These are phyloP conservation scores for Hericium coralloides DNA, from an alignment of 768 basidiomycete genomes.

Conservation along the genomic window DNA sequence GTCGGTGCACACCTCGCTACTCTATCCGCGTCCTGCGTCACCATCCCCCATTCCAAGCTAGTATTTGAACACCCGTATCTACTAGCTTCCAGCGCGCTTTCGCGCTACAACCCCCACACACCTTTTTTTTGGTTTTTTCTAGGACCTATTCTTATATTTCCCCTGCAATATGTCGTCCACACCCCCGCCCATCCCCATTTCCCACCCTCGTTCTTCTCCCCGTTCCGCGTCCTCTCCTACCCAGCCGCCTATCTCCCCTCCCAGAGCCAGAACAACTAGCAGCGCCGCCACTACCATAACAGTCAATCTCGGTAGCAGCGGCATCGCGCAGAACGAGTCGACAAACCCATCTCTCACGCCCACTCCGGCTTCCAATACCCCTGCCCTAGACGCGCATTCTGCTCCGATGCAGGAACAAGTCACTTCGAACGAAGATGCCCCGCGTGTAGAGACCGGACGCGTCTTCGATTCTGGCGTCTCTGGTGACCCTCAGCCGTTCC, in stretches of 20 bases:
- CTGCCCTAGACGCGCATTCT: background rate
- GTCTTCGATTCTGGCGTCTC: constrained; percentile 2
- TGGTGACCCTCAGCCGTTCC: constrained; percentile 3
- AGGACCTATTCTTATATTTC: background rate
- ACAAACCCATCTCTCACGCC: background rate
- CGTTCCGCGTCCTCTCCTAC: constrained; percentile 8
- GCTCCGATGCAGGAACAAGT: too few relatives aligned
- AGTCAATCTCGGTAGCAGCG: constrained; percentile 1
- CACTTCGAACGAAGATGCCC: too few relatives aligned
- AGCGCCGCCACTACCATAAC: constrained; percentile 5
- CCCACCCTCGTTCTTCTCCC: constrained; percentile 15
- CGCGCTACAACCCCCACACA: background rate
- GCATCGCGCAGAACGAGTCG: background rate
- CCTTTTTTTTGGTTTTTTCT: background rate
- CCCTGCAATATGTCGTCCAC: background rate
- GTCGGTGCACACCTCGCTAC: too few relatives aligned
- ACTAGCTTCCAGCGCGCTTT: too few relatives aligned
- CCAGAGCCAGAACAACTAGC: constrained; percentile 3
- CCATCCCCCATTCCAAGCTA: background rate
- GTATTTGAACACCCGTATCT: too few relatives aligned
- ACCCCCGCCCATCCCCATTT: constrained; percentile 12
- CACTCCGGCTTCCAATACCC: background rate
- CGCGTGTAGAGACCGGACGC: too few relatives aligned
- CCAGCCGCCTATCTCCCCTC: constrained; percentile 15
- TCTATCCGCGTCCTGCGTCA: too few relatives aligned